Base-by-base conservation (phyloP, 805 yeast genomes). In the Ogataea sp. region DNA sequence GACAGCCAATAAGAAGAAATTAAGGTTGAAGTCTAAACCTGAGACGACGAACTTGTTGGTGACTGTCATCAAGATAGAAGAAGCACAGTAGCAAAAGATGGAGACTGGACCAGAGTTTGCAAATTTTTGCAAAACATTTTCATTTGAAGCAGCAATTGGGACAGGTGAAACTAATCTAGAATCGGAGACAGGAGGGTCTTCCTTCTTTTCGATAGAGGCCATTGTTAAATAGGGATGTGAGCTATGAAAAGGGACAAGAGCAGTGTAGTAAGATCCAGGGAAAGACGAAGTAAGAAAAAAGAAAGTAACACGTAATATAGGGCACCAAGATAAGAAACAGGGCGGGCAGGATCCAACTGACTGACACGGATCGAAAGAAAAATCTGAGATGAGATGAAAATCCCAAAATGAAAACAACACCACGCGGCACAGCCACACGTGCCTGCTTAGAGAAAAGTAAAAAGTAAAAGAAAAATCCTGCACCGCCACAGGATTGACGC, bases 61-160 rank as follows among this genome's bases (percentile, higher is more conserved):
- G 45, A 89, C 88, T 24, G 98, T 93, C 98, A 93, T 93, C 60
- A 93, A 68, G 50, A 93, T 93, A 20, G 98, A 93, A 18, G 98
- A 85, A 40, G 73, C 70, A 73, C 99, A 93, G 77, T 93, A 93
- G 28, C 83, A 73, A 43, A 80, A 57, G 52, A 85, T 84, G 37
- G 95, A 83, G 42, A 83, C 55, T 10, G 81, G 80, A 8, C 77
- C 80, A 13, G 77, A 71, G 57, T 75, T 75, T 44, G 71, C 72
- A 17, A 62, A 26, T 24, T 48, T 48, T 9, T 48, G 33, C n/a
- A 50, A 39, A 8, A 44, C 13, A 18, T 34, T 11, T 47, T 43
- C 40, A 20, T 37, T 41, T 5, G 49, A 52, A 20, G 46, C 41
- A n/a, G 36, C 47, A 26, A 35, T 37, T 18, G 44, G 43, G n/a